Percentiles rank a stretch among this genome's conserved stretches.
These are phyloP conservation scores for Lyophyllum atratum DNA, from an alignment of 768 basidiomycete species.

Conservation along the genomic window DNA sequence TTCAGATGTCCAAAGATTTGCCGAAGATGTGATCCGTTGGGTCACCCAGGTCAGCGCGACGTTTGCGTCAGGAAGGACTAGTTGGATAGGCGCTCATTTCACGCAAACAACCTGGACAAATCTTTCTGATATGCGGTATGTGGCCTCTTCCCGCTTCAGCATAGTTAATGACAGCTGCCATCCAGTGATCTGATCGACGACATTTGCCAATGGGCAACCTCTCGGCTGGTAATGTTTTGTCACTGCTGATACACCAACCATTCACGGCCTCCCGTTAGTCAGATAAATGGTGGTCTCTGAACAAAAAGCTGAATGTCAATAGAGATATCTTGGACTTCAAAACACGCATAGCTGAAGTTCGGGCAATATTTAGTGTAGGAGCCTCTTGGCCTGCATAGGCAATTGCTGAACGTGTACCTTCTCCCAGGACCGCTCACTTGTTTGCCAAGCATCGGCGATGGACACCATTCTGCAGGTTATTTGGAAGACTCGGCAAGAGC, in stretches of 20 bases:
- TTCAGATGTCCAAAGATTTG: constrained; percentile 2
- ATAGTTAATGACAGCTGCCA: background rate
- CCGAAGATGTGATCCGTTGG: constrained; percentile 5
- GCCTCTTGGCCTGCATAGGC: background rate
- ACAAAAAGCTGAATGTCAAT: background rate
- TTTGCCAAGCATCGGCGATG: constrained; percentile 3
- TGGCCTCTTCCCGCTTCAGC: background rate
- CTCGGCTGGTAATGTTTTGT: constrained; percentile 1
- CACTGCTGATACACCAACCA: background rate
- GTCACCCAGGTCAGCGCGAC: background rate
- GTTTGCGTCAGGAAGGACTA: background rate
- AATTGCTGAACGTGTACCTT: background rate
- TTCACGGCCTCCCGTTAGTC: background rate
- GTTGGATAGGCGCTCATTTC: background rate
- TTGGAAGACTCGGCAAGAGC: background rate
- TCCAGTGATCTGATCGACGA: constrained; percentile 12
- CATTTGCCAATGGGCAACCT: constrained; percentile 11
- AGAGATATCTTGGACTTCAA: constrained; percentile 4
- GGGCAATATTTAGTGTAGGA: constrained; percentile 4
- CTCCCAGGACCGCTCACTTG: constrained; percentile 1
- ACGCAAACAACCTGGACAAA: constrained; percentile 7
- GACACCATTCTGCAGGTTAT: constrained; percentile 1
- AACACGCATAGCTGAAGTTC: constrained; percentile 1
- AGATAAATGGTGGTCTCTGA: constrained; percentile 1
- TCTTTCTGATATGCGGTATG: constrained; percentile 11